phyloP scores from a whole-genome alignment of 1,284 basidiomycete genomes.

The Malassezia equina region DNA sequence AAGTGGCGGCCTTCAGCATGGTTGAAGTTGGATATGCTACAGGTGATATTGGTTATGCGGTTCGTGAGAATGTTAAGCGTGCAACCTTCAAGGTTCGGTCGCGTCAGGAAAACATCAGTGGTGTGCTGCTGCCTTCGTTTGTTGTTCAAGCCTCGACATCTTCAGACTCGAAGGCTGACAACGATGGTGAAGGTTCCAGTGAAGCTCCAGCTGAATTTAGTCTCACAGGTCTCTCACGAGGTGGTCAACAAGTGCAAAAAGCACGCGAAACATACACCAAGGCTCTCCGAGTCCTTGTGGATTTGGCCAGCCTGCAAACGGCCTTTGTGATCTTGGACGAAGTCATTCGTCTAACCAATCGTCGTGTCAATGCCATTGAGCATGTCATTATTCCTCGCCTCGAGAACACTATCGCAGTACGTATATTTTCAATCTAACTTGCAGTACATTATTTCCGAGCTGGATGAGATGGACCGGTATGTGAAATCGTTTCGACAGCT shows the following conservation, averaged over 20 bases:
- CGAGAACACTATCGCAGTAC: conserved; percentile 80
- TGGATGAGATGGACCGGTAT: conserved; percentile 44
- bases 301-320: conserved; percentile 81
- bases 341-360: conserved; percentile 94
- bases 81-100: conserved; percentile 87
- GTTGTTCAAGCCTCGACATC: background rate
- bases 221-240: conserved; percentile 90
- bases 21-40: conserved; percentile 97
- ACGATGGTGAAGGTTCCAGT: background rate
- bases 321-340: conserved; percentile 98
- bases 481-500: background rate
- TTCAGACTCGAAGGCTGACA: background rate
- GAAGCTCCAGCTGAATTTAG: conserved; percentile 61
- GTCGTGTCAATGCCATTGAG: conserved; percentile 96
- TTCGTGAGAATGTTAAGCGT: conserved; percentile 54
- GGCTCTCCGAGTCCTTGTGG: conserved; percentile 90
- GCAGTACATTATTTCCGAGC: conserved; percentile 42
- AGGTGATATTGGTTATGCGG: conserved; percentile 71
- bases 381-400: conserved; percentile 90
- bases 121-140: conserved; percentile 91
- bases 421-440: background rate
- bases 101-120: conserved; percentile 95
- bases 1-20: conserved; percentile 92
- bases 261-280: conserved; percentile 93
- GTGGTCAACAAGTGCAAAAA: conserved; percentile 89